Conservation (phyloP, 768 basidiomycete species). For the Leccinum aurantiacum region DNA sequence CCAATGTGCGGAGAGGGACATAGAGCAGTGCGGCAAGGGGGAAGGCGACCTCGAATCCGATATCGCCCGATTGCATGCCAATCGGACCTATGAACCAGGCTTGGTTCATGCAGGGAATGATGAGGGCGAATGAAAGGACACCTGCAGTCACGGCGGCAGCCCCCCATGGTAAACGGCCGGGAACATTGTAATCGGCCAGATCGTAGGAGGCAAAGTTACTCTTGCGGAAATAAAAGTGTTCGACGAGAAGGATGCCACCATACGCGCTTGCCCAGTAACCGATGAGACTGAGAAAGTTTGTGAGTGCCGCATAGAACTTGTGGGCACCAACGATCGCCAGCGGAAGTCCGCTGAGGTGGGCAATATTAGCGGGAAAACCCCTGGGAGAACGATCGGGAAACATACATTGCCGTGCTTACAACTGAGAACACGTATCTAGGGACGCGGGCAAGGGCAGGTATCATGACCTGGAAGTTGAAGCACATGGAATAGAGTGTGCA, state of each 20-base stretch:
- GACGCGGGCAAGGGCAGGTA: conserved; percentile 55
- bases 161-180: conserved; percentile 57
- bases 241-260: conserved; percentile 55
- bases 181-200: conserved; percentile 49
- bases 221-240: conserved; percentile 66
- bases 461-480: conserved; percentile 68
- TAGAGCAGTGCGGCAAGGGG: conserved; percentile 48
- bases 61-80: conserved; percentile 62
- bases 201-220: conserved; percentile 51
- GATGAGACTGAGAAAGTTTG: conserved; percentile 67
- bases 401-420: conserved; percentile 65
- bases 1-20: conserved; percentile 52
- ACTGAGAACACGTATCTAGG: conserved; percentile 73
- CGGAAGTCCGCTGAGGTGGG: conserved; percentile 53
- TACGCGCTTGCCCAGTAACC: conserved; percentile 65
- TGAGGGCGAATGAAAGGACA: conserved; percentile 50
- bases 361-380: conserved; percentile 6
- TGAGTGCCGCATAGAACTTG: conserved; percentile 61
- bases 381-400: conserved; percentile 12
- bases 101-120: conserved; percentile 70
- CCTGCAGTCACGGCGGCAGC: conserved; percentile 57
- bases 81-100: conserved; percentile 72
- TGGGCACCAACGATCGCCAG: conserved; percentile 68
- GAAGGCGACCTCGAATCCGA: conserved; percentile 67
- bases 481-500: conserved; percentile 81